These are phyloP conservation scores for Scheffersomyces spartinae DNA, from an alignment of 805 yeast genomes.

Conservation along the genomic window DNA sequence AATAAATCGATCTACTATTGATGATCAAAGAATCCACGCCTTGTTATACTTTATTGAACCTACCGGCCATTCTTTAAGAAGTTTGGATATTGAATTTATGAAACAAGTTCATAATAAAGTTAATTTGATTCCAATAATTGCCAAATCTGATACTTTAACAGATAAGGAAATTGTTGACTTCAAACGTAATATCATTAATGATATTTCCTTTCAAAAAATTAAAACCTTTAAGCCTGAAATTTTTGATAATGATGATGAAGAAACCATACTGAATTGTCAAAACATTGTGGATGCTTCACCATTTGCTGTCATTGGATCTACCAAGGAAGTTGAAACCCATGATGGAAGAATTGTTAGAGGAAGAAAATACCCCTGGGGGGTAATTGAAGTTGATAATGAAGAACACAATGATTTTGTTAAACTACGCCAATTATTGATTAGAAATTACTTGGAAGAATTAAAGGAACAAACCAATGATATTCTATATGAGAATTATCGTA, in stretches of 20 bases:
- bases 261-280: constrained; percentile 52
- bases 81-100: constrained; percentile 84
- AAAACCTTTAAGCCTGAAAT: constrained; percentile 62
- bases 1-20: constrained; percentile 56
- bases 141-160: constrained; percentile 87
- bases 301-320: constrained; percentile 91
- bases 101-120: constrained; percentile 81
- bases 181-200: constrained; percentile 68
- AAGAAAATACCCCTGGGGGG: constrained; percentile 94
- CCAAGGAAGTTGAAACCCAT: constrained; percentile 50
- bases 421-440: constrained; percentile 77
- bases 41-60: constrained; percentile 92
- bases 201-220: constrained; percentile 64
- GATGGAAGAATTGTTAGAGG: constrained; percentile 84
- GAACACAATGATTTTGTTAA: constrained; percentile 85
- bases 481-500: constrained; percentile 82
- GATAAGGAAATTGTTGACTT: constrained; percentile 73
- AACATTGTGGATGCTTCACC: constrained; percentile 69
- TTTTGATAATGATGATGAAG: constrained; percentile 79
- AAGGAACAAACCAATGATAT: constrained; percentile 70
- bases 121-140: constrained; percentile 87
- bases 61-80: constrained; percentile 85
- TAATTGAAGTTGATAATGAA: constrained; percentile 90
- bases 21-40: constrained; percentile 86
- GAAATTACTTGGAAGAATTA: constrained; percentile 88